These are phyloP conservation scores for Strobilomyces echinocephalus DNA, from an alignment of 768 basidiomycete species.

Conservation along the genomic window DNA sequence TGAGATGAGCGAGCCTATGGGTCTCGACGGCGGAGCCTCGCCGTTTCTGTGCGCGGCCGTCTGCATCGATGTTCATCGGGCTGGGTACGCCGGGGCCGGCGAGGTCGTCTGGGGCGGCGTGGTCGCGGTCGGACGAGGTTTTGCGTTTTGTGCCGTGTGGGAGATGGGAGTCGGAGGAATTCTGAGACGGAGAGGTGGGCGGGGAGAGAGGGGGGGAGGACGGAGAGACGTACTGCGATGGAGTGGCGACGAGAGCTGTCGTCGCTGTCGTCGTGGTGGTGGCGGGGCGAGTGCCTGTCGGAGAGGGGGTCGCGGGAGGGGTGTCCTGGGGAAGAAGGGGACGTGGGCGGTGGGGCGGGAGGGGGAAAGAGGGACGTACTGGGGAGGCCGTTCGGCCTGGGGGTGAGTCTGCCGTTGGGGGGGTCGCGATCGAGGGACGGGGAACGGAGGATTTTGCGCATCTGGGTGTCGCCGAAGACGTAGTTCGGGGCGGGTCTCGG, in stretches of 20 bases:
- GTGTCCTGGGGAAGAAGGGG: slow-evolving; percentile 29
- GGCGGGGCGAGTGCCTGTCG: slow-evolving; percentile 27
- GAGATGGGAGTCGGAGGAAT: slow-evolving; percentile 37
- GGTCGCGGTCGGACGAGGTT: slow-evolving; percentile 65
- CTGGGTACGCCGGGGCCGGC: slow-evolving; percentile 65
- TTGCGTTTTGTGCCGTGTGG: slow-evolving; percentile 76
- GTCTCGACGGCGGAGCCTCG: slow-evolving; percentile 82
- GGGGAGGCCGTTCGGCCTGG: slow-evolving; percentile 18
- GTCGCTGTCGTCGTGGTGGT: slow-evolving; percentile 53
- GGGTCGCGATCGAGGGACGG: slow-evolving; percentile 45
- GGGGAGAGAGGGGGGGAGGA: not conserved
- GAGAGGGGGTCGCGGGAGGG: slow-evolving; percentile 23
- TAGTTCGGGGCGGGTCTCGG: slow-evolving; percentile 55
- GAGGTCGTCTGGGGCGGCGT: slow-evolving; percentile 53
- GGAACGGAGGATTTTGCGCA: slow-evolving; percentile 58
- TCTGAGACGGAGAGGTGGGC: slow-evolving; percentile 18
- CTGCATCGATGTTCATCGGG: slow-evolving; percentile 51
- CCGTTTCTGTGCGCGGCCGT: slow-evolving; percentile 73
- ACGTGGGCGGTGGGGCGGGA: slow-evolving; percentile 8
- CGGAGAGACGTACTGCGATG: slow-evolving; percentile 49
- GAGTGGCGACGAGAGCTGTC: slow-evolving; percentile 68
- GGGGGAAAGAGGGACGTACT: slow-evolving; percentile 20
- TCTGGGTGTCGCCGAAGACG: slow-evolving; percentile 58
- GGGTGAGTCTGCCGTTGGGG: slow-evolving; percentile 15
- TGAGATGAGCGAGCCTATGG: slow-evolving; percentile 67